Percentiles rank a stretch among this genome's conserved stretches.
These are phyloP conservation scores for Sporothrix variecibatus DNA, from an alignment of 2,329 filamentous ascomycete genomes.

Conservation along the genomic window DNA sequence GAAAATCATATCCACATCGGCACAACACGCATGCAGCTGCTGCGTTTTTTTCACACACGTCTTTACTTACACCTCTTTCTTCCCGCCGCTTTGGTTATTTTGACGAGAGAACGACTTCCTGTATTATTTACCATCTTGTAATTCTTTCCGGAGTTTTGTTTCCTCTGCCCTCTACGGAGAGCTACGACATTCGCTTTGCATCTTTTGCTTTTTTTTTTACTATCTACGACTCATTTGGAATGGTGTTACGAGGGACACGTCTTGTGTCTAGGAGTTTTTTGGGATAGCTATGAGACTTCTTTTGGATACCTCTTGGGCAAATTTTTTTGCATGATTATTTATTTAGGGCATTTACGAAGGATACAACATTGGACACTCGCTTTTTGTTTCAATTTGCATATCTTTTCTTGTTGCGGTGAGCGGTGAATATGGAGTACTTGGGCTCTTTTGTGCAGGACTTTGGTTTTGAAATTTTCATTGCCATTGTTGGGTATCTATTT, in stretches of 20 bases:
- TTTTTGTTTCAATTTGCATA: not conserved
- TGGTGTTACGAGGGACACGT: not conserved
- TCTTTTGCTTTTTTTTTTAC: not conserved
- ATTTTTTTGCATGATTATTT: not conserved
- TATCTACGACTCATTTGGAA: not conserved
- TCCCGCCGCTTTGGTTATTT: not conserved
- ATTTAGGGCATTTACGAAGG: not conserved
- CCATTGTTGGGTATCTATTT: not conserved
- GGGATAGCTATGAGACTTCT: not conserved
- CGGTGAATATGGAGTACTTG: slow-evolving; percentile 1
- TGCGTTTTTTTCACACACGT: not conserved
- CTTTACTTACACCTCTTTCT: not conserved
- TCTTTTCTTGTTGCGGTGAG: not conserved
- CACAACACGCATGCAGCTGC: not conserved
- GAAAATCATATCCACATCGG: slow-evolving; percentile 8
- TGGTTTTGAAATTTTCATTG: not conserved
- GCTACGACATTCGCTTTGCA: slow-evolving; percentile 7
- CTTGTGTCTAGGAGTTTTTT: not conserved
- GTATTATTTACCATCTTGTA: not conserved
- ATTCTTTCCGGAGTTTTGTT: not conserved
- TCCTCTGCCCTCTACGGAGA: not conserved
- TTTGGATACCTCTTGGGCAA: slow-evolving; percentile 5
- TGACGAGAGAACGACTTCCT: slow-evolving; percentile 3
- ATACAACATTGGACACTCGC: slow-evolving; percentile 14
- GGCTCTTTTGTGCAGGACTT: not conserved